A percentile compares a stretch with the other conserved stretches of the same genome.
Evolutionary conservation across 2,329 filamentous ascomycete species (phyloP).

Genomic region (Blastomyces percursus): DNA sequence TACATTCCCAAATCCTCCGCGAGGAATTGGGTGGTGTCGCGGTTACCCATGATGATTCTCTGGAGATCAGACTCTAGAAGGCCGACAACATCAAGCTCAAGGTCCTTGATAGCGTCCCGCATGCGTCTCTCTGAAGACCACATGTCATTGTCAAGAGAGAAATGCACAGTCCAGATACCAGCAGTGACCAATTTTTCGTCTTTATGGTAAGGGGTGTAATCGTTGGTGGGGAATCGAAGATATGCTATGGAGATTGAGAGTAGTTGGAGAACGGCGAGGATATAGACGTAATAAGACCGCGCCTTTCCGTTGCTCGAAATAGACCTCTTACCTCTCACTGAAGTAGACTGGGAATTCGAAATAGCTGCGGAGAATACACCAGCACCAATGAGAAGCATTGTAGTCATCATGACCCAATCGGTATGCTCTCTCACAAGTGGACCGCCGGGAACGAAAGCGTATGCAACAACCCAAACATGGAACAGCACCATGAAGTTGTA

Average conservation of each 20-base stretch:
- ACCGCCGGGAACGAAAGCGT: constrained; percentile 93
- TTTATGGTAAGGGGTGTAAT: constrained; percentile 81
- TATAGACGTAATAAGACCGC: constrained; percentile 58
- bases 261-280: constrained; percentile 66
- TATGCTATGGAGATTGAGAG: constrained; percentile 72
- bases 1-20: constrained; percentile 98
- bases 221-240: constrained; percentile 80
- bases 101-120: constrained; percentile 77
- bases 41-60: constrained; percentile 98
- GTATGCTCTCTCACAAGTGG: constrained; percentile 87
- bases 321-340: constrained; percentile 27
- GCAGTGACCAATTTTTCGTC: constrained; percentile 82
- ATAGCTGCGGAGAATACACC: constrained; percentile 62
- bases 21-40: constrained; percentile 87
- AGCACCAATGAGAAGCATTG: constrained; percentile 71
- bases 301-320: constrained; percentile 37
- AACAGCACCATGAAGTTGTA: constrained; percentile 96
- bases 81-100: constrained; percentile 97
- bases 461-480: constrained; percentile 97
- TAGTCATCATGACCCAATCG: constrained; percentile 85
- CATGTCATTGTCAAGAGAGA: constrained; percentile 96
- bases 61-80: constrained; percentile 87
- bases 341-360: constrained; percentile 38
- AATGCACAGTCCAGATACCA: constrained; percentile 98
- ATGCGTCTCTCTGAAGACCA: constrained; percentile 94